Base-by-base conservation (phyloP, 352 stramenopile genomes). In the Phytophthora colocasiae region DNA sequence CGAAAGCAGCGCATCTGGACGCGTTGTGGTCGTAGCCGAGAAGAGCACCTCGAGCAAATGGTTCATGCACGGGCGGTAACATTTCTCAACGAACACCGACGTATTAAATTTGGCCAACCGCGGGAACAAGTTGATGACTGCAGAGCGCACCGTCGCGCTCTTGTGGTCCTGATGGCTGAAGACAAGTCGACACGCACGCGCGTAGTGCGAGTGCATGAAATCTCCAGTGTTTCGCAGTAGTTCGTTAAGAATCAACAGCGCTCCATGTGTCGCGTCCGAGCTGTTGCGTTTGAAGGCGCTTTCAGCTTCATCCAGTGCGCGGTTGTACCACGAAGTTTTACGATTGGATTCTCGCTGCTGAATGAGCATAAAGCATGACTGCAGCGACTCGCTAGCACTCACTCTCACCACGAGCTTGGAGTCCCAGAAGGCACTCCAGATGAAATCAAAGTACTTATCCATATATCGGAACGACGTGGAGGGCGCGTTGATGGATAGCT, bases 351-450 rank as follows among this genome's bases (percentile, higher is more conserved):
- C 89, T n/a, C 89, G 87, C 63, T 94, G 86, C 43, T 96, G 89
- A 48, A 96, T 93, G 17, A 96, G 73, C 63, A 85, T 90, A 47
- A 96, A 93, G 63, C 83, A 93, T 29, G 87, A 89, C 71, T 95
- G 87, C 39, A 96, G 60, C 31, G 87, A 94, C 58, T 95, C 87
- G 51, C 82, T 91, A 6, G 89, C 86, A 58, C 83, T 92, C 52
- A 94, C 85, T 39, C 88, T 76, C 51, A 93, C 87, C 9, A 88
- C 81, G 19, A 93, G 58, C 55, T 89, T 92, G 8, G 78, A 67
- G 75, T 96, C 89, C 83, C 89, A 93, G 73, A 96, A 95, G 9
- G 85, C 89, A 68, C 87, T 95, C 89, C 89, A 96, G 63, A 95
- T 95, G 44, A 92, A 89, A 70, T 96, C 89, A 63, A 96, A 96